Percentiles rank a stretch among this genome's conserved stretches.
These are phyloP conservation scores for Babesia gibsoni DNA, from an alignment of 169 alveolate genomes.

Conservation along the genomic window DNA sequence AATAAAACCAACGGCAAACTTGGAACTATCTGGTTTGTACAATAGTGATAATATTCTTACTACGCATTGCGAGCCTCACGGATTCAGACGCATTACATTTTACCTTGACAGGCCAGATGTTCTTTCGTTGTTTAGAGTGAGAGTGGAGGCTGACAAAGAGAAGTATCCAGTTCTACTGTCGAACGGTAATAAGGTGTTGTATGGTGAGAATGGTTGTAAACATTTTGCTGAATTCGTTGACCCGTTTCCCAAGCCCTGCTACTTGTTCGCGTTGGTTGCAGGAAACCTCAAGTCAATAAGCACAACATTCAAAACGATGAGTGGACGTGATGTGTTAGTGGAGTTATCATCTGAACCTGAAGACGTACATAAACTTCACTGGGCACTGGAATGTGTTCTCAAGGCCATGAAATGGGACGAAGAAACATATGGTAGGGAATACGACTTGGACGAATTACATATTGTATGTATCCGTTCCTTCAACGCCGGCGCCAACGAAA, in stretches of 20 bases:
- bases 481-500: constrained; percentile 93
- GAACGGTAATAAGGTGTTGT: constrained; percentile 80
- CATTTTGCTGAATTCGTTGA: constrained; percentile 86
- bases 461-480: constrained; percentile 87
- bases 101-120: constrained; percentile 91
- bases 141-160: constrained; percentile 83
- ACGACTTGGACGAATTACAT: constrained; percentile 86
- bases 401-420: constrained; percentile 92
- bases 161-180: constrained; percentile 83
- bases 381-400: constrained; percentile 85
- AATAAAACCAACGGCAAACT: constrained; percentile 79
- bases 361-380: constrained; percentile 73
- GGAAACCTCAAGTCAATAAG: constrained; percentile 79
- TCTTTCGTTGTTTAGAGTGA: constrained; percentile 79
- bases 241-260: constrained; percentile 89
- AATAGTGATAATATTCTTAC: constrained; percentile 81
- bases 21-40: constrained; percentile 81
- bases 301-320: constrained; percentile 77
- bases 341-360: constrained; percentile 81
- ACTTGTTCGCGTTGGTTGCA: constrained; percentile 90
- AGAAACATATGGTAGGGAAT: constrained; percentile 86
- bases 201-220: constrained; percentile 73
- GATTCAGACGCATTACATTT: constrained; percentile 86
- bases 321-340: constrained; percentile 75
- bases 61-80: constrained; percentile 92